Evolutionary conservation across 2,329 filamentous ascomycete genomes (phyloP).

Genomic region (Pleoardoris graminearum): DNA sequence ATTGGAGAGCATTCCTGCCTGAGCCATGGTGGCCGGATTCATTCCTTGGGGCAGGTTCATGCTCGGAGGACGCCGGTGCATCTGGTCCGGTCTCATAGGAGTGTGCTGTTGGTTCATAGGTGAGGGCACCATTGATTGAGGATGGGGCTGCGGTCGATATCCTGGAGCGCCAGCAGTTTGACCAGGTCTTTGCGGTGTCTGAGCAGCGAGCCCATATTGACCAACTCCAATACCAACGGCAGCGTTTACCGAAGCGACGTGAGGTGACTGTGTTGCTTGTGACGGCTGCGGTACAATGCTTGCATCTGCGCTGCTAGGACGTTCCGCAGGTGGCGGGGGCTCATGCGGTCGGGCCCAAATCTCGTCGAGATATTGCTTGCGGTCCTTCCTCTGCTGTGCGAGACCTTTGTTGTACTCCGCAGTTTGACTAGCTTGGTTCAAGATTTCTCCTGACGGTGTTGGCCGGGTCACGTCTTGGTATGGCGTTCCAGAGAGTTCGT

Average conservation of each 20-base stretch:
- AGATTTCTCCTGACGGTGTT: conserved; percentile 74
- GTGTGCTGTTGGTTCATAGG: conserved; percentile 72
- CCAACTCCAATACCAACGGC: conserved; percentile 58
- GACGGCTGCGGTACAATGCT: conserved; percentile 47
- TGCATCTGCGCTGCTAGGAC: conserved; percentile 43
- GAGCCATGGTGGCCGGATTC: conserved; percentile 40
- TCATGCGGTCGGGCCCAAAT: conserved; percentile 86
- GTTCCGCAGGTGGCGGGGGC: conserved; percentile 61
- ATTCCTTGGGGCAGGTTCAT: conserved; percentile 46
- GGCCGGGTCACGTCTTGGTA: conserved; percentile 87
- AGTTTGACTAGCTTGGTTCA: conserved; percentile 83
- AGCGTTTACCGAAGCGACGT: conserved; percentile 62
- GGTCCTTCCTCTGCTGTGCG: conserved; percentile 76
- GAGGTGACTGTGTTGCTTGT: conserved; percentile 53
- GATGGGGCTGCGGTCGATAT: conserved; percentile 72
- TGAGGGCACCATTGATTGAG: conserved; percentile 73
- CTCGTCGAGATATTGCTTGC: conserved; percentile 76
- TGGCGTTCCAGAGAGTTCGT: conserved; percentile 79
- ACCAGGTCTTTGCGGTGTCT: conserved; percentile 59
- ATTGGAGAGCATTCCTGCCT: conserved; percentile 42
- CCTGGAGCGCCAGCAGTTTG: conserved; percentile 66
- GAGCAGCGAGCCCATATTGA: conserved; percentile 62
- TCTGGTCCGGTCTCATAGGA: conserved; percentile 61
- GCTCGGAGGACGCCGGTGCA: conserved; percentile 68
- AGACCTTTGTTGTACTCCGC: conserved; percentile 89